Evolutionary conservation across 148 eudicot species (phyloP).

Genomic region (Fagopyrum tataricum): DNA sequence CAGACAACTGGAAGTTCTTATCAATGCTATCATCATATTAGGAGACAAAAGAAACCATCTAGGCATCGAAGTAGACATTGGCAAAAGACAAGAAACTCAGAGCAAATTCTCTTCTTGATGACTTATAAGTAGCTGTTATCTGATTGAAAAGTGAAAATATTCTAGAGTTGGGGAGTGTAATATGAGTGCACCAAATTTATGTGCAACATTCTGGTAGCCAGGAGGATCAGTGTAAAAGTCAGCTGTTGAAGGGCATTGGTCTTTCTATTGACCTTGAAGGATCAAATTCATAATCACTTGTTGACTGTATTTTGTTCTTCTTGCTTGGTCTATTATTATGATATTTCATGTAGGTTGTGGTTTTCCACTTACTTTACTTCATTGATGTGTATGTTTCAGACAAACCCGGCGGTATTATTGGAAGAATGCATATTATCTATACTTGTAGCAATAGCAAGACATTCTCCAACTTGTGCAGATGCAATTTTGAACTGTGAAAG

Average conservation of each 20-base stretch:
- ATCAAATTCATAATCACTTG: neutral
- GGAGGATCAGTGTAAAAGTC: neutral
- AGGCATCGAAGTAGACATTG: neutral
- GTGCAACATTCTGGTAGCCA: neutral
- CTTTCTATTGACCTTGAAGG: neutral
- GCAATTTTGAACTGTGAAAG: slow-evolving; percentile 67
- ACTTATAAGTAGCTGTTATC: neutral
- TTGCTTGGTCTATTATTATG: slow-evolving; percentile 1
- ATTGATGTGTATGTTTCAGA: slow-evolving; percentile 31
- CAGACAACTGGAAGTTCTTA: neutral
- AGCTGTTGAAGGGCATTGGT: neutral
- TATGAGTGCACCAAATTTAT: neutral
- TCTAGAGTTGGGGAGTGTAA: neutral
- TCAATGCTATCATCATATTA: neutral
- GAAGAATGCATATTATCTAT: slow-evolving; percentile 73
- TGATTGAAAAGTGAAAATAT: neutral
- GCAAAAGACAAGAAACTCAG: neutral
- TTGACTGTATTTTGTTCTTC: neutral
- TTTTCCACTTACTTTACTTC: slow-evolving; percentile 6
- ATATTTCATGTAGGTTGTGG: neutral
- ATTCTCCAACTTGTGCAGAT: slow-evolving; percentile 73
- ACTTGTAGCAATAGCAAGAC: slow-evolving; percentile 79
- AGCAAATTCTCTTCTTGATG: neutral
- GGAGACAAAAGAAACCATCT: neutral
- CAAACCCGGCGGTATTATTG: slow-evolving; percentile 48